These are phyloP conservation scores for Sugiyamaella valdiviana DNA, from an alignment of 805 yeast genomes.

Conservation along the genomic window DNA sequence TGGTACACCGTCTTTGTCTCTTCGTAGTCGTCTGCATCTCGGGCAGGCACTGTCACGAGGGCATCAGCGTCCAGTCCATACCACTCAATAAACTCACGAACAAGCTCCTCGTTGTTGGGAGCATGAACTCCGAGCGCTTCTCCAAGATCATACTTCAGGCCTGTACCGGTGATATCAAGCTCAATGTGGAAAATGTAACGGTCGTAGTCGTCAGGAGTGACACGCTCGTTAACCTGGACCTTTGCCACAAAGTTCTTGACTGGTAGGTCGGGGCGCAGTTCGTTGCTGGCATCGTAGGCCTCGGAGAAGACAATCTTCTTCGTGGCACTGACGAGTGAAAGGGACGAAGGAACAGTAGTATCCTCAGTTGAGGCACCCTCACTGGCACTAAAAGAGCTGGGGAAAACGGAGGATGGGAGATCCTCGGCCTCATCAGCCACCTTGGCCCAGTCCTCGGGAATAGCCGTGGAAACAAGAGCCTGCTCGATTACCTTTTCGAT, in stretches of 20 bases:
- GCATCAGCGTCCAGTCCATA: slow-evolving; percentile 70
- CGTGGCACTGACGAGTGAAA: slow-evolving; percentile 48
- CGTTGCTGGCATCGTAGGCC: slow-evolving; percentile 53
- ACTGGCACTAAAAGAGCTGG: slow-evolving; percentile 3
- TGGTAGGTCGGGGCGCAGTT: slow-evolving; percentile 85
- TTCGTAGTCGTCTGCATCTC: slow-evolving; percentile 39
- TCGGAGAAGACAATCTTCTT: slow-evolving; percentile 75
- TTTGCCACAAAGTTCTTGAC: slow-evolving; percentile 77
- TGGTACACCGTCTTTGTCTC: slow-evolving; percentile 83
- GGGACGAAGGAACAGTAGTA: slow-evolving; percentile 37
- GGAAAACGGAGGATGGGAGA: neutral
- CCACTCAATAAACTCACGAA: slow-evolving; percentile 58
- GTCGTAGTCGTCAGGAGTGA: slow-evolving; percentile 83
- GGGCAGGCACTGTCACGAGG: slow-evolving; percentile 60
- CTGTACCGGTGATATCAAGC: slow-evolving; percentile 86
- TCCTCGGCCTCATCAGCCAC: neutral
- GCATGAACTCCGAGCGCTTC: slow-evolving; percentile 97
- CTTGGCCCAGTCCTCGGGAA: slow-evolving; percentile 35
- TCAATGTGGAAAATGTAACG: slow-evolving; percentile 96
- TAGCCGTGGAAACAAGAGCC: slow-evolving; percentile 22
- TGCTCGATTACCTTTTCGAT: slow-evolving; percentile 27
- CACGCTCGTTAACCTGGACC: slow-evolving; percentile 85
- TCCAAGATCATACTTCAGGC: slow-evolving; percentile 85
- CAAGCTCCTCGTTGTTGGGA: slow-evolving; percentile 62
- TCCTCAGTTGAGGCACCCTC: slow-evolving; percentile 9